phyloP scores from a whole-genome alignment of 179 eudicot genomes.

The Kewa caespitosa region DNA sequence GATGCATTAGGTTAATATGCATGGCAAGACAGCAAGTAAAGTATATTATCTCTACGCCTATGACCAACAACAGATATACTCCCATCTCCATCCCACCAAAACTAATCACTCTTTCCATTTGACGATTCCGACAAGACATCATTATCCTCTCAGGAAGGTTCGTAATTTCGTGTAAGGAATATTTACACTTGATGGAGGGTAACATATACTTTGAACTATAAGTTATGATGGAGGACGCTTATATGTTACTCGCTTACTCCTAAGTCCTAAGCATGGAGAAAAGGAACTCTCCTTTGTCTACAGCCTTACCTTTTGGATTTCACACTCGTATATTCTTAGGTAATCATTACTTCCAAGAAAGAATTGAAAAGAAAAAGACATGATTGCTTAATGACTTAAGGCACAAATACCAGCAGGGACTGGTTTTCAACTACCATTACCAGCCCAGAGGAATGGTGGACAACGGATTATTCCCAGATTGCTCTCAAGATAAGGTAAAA shows the following conservation, averaged over 20 bases:
- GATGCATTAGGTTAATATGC: neutral
- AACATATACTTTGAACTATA: neutral
- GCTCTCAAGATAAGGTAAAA: constrained; percentile 11
- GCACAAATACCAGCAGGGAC: constrained; percentile 1
- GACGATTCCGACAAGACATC: neutral
- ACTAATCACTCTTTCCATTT: neutral
- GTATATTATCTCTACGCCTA: neutral
- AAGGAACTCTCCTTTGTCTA: neutral
- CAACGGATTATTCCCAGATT: neutral
- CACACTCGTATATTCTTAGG: neutral
- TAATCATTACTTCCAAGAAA: neutral
- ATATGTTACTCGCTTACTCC: too few relatives aligned
- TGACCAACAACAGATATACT: neutral
- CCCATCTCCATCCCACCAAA: neutral
- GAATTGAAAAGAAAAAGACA: neutral
- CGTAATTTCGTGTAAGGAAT: too few relatives aligned
- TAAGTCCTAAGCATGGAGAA: constrained; percentile 11
- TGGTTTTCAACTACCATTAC: neutral
- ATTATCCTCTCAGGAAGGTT: neutral
- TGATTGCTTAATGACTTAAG: neutral
- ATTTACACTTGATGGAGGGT: neutral
- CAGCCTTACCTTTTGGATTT: neutral
- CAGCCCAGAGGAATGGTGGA: constrained; percentile 6
- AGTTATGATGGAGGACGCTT: too few relatives aligned
- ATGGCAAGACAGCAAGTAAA: neutral